phyloP scores from a whole-genome alignment of 306 rosid species.

The Glycine tomentella region DNA sequence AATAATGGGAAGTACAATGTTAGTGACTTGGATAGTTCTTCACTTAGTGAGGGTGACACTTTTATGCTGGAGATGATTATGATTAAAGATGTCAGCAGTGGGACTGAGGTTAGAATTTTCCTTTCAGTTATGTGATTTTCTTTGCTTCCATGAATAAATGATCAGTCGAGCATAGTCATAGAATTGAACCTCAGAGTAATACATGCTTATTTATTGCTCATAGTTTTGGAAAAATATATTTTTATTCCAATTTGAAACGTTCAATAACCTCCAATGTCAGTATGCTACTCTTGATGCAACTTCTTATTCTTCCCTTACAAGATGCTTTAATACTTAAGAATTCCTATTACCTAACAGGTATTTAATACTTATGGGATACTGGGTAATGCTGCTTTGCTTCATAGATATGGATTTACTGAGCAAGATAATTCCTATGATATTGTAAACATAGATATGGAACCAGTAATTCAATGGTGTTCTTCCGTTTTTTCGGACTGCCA shows the following conservation, averaged over 20 bases:
- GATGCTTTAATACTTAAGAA: conserved; percentile 3
- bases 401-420: conserved; percentile 94
- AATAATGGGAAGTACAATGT: conserved; percentile 26
- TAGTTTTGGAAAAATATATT: background rate
- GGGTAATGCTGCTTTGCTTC: conserved; percentile 95
- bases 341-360: conserved; percentile 58
- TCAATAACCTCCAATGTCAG: conserved; percentile 7
- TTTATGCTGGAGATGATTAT: conserved; percentile 78
- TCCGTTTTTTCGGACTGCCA: conserved; percentile 69
- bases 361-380: conserved; percentile 83
- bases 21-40: conserved; percentile 49
- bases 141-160: conserved; percentile 1
- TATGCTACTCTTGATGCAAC: conserved; percentile 18
- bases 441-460: conserved; percentile 82
- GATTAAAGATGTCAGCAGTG: conserved; percentile 79
- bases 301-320: conserved; percentile 24
- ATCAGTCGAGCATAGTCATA: background rate
- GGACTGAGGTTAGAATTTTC: conserved; percentile 69
- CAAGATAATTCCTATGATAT: conserved; percentile 75
- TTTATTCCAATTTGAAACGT: conserved; percentile 25
- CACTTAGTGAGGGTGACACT: conserved; percentile 48
- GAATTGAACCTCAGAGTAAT: conserved; percentile 5
- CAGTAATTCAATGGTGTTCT: conserved; percentile 74
- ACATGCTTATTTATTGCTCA: conserved; percentile 14
- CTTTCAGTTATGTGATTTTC: conserved; percentile 6